phyloP scores from a whole-genome alignment of 2,329 filamentous ascomycete genomes.

The Fusarium dimerum region DNA sequence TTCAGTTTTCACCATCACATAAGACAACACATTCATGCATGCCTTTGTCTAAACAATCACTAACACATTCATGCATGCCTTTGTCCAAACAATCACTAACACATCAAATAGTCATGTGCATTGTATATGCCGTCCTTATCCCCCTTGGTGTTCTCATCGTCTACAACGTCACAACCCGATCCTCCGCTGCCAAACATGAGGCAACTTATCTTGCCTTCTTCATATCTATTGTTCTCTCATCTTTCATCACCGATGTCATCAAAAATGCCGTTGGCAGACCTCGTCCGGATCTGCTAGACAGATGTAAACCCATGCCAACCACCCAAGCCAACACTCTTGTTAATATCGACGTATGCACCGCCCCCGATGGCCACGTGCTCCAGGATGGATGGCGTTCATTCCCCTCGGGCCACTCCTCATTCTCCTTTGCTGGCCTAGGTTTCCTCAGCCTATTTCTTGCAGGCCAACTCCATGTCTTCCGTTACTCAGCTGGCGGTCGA shows the following conservation, averaged over 20 bases:
- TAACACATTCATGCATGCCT: background rate
- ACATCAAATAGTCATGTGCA: constrained; percentile 61
- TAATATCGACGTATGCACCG: constrained; percentile 70
- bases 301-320: constrained; percentile 69
- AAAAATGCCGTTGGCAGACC: constrained; percentile 87
- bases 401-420: constrained; percentile 77
- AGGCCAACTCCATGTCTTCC: constrained; percentile 64
- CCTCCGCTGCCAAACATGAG: constrained; percentile 77
- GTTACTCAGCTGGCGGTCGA: constrained; percentile 43
- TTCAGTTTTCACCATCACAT: background rate
- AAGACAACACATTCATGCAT: background rate
- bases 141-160: constrained; percentile 68
- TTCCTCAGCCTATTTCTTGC: constrained; percentile 72
- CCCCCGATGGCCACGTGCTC: constrained; percentile 66
- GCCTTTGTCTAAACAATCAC: background rate
- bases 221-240: constrained; percentile 74
- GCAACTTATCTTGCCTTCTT: constrained; percentile 80
- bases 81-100: constrained; percentile 1
- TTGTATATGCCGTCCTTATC: constrained; percentile 74
- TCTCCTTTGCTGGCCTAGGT: constrained; percentile 76
- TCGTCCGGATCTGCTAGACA: constrained; percentile 62
- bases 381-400: constrained; percentile 87
- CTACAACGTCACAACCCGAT: constrained; percentile 63
- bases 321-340: constrained; percentile 56
- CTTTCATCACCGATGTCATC: constrained; percentile 84